phyloP scores from a whole-genome alignment of 495 filamentous ascomycete genomes.

The Neurospora sp. region DNA sequence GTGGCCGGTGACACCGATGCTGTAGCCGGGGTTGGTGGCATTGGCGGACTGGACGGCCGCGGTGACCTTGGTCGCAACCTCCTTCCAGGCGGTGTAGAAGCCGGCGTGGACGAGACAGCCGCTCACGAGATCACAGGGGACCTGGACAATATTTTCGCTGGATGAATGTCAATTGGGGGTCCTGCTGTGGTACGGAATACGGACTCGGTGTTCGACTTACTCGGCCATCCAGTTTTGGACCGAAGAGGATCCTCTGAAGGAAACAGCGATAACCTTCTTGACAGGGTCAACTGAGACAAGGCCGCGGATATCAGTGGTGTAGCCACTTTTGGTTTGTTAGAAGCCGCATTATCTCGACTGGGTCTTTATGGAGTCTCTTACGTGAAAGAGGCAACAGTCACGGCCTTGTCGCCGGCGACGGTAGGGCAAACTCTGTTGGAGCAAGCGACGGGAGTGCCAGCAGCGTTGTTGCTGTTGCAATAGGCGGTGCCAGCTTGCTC shows the following conservation, averaged over 20 bases:
- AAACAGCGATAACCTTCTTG: constrained; percentile 52
- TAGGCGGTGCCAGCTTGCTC: constrained; percentile 65
- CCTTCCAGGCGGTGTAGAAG: constrained; percentile 29
- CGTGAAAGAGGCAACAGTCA: constrained; percentile 49
- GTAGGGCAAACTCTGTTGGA: constrained; percentile 49
- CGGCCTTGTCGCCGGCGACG: constrained; percentile 42
- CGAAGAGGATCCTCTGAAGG: constrained; percentile 57
- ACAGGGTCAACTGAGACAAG: constrained; percentile 59
- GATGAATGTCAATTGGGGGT: neutral
- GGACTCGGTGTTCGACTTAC: constrained; percentile 29
- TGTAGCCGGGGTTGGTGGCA: constrained; percentile 37
- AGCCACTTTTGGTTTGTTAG: constrained; percentile 29
- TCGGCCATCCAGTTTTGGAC: constrained; percentile 60
- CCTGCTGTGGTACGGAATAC: neutral
- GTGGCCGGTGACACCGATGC: constrained; percentile 54
- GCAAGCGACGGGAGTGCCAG: constrained; percentile 49
- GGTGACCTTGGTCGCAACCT: constrained; percentile 16
- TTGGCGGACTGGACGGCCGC: constrained; percentile 17
- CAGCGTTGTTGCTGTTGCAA: constrained; percentile 46
- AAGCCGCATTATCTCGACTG: neutral
- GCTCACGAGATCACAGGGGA: constrained; percentile 19
- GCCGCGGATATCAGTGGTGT: constrained; percentile 53
- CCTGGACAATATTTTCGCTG: constrained; percentile 23
- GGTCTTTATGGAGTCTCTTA: constrained; percentile 24
- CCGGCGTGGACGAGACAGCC: constrained; percentile 31